phyloP scores from a whole-genome alignment of 768 basidiomycete genomes.

The Pisolithus albus region DNA sequence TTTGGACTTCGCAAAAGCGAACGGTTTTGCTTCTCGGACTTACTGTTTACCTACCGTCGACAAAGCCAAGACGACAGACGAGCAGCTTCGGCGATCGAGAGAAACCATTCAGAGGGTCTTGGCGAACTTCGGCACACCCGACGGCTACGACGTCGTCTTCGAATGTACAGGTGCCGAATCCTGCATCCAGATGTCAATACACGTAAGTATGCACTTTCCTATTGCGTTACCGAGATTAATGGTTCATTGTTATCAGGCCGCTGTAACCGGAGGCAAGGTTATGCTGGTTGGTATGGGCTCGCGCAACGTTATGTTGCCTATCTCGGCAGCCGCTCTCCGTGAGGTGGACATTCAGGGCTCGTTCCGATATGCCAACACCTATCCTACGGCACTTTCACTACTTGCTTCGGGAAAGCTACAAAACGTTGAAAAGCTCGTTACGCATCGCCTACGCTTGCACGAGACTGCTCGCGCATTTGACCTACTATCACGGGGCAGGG shows the following conservation, averaged over 20 bases:
- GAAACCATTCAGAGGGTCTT: conserved; percentile 48
- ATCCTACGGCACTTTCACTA: conserved; percentile 76
- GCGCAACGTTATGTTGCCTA: conserved; percentile 72
- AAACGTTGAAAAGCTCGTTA: conserved; percentile 68
- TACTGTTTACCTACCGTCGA: conserved; percentile 52
- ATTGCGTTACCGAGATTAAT: conserved; percentile 5
- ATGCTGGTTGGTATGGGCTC: conserved; percentile 97
- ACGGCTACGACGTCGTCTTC: conserved; percentile 89
- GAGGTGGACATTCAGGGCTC: conserved; percentile 92
- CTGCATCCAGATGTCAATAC: conserved; percentile 85
- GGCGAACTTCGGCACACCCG: conserved; percentile 47
- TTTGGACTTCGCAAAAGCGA: conserved; percentile 65
- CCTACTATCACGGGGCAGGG: conserved; percentile 67
- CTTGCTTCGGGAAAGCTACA: conserved; percentile 58
- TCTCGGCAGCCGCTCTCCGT: conserved; percentile 72
- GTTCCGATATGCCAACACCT: conserved; percentile 89
- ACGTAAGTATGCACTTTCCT: conserved; percentile 48
- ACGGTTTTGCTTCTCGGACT: conserved; percentile 74
- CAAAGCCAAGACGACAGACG: conserved; percentile 47
- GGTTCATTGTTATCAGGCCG: conserved; percentile 46
- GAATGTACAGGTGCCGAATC: conserved; percentile 94
- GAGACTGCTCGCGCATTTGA: conserved; percentile 75
- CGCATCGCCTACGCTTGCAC: conserved; percentile 64
- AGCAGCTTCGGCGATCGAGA: conserved; percentile 54
- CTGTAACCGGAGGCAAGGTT: conserved; percentile 80